A percentile compares a stretch with the other conserved stretches of the same genome.
phyloP scores from a whole-genome alignment of 805 yeast genomes.

The Schizosaccharomyces japonicus region DNA sequence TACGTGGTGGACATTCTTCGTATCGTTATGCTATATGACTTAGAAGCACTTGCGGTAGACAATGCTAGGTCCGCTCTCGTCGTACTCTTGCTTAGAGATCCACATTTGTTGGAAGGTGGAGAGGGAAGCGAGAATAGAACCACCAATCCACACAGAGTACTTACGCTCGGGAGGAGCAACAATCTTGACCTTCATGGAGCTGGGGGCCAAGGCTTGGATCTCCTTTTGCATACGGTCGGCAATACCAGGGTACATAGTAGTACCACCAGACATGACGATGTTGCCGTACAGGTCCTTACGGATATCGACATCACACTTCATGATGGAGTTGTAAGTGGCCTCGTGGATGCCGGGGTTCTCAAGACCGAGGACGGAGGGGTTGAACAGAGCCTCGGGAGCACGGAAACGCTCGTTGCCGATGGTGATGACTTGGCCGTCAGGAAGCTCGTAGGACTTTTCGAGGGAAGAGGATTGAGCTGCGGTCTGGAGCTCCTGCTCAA shows the following conservation, averaged over 20 bases:
- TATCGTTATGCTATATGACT: too few species aligned
- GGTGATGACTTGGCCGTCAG: constrained; percentile 98
- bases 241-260: constrained; percentile 99
- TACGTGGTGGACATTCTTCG: too few species aligned
- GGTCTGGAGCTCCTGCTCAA: constrained; percentile 98
- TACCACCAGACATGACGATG: constrained; percentile 99
- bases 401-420: constrained; percentile 99
- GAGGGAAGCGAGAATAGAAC: constrained; percentile 94
- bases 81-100: constrained; percentile 99
- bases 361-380: constrained; percentile 71
- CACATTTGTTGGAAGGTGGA: constrained; percentile 99
- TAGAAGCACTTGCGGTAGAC: constrained; percentile 91
- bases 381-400: constrained; percentile 98
- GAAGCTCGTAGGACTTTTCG: constrained; percentile 96
- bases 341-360: constrained; percentile 99
- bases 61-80: constrained; percentile 98
- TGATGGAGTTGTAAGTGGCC: constrained; percentile 82
- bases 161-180: constrained; percentile 98
- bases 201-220: constrained; percentile 97
- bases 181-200: constrained; percentile 98
- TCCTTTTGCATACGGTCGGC: constrained; percentile 99
- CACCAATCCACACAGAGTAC: constrained; percentile 96
- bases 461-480: constrained; percentile 94
- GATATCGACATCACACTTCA: constrained; percentile 97
- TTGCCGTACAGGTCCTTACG: constrained; percentile 97